Conservation (phyloP, 305 asterid genomes). For the Withania somnifera region DNA sequence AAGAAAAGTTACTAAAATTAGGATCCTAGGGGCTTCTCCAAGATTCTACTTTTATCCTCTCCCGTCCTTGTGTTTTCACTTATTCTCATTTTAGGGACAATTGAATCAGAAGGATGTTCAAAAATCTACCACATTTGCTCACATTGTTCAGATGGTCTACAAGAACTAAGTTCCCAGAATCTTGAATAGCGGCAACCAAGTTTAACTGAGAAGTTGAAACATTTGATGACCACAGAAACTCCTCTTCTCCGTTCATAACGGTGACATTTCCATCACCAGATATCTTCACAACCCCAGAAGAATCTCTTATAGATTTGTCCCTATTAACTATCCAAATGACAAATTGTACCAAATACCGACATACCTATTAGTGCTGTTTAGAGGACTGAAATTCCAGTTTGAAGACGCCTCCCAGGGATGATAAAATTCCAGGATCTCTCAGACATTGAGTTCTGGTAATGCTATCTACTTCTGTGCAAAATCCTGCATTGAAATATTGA, state of each 20-base stretch:
- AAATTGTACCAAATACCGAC: constrained; percentile 16
- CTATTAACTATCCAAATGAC: constrained; percentile 21
- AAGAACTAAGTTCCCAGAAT: constrained; percentile 40
- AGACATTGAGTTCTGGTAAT: neutral
- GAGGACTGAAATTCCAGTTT: constrained; percentile 19
- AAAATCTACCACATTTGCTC: constrained; percentile 33
- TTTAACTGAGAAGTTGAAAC: constrained; percentile 2
- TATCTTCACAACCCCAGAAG: constrained; percentile 4
- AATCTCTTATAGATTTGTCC: constrained; percentile 16
- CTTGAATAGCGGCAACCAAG: neutral
- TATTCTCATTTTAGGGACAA: neutral
- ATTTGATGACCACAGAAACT: constrained; percentile 9
- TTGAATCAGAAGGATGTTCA: neutral
- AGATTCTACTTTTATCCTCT: neutral
- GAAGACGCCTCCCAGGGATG: constrained; percentile 10
- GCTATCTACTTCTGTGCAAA: neutral
- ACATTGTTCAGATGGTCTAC: constrained; percentile 11
- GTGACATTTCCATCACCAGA: neutral
- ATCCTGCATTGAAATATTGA: neutral
- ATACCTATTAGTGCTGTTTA: neutral
- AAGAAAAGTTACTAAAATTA: neutral
- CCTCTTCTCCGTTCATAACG: neutral
- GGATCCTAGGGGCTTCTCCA: constrained; percentile 6
- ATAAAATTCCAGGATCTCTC: constrained; percentile 10
- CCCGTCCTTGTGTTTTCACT: neutral